These are phyloP conservation scores for Pyrenophora seminiperda DNA, from an alignment of 2,329 filamentous ascomycete genomes.

Conservation along the genomic window DNA sequence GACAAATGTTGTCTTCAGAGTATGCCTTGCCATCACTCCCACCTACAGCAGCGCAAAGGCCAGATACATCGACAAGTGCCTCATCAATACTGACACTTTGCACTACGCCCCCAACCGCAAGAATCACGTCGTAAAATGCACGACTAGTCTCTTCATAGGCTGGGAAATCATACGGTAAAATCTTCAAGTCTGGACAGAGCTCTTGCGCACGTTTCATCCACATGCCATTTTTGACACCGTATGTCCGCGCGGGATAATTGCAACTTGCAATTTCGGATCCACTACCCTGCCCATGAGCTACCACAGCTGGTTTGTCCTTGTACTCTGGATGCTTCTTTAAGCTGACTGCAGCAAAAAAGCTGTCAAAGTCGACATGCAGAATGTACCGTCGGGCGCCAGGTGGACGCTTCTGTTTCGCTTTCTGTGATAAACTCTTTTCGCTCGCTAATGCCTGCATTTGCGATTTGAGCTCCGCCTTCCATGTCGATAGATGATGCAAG, in stretches of 20 bases:
- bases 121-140: constrained; percentile 82
- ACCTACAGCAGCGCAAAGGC: constrained; percentile 67
- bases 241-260: constrained; percentile 87
- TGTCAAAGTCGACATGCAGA: constrained; percentile 96
- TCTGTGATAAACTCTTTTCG: constrained; percentile 65
- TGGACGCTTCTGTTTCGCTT: constrained; percentile 58
- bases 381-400: constrained; percentile 77
- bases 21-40: constrained; percentile 69
- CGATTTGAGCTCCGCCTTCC: constrained; percentile 94
- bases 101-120: constrained; percentile 78
- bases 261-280: constrained; percentile 97
- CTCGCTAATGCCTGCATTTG: constrained; percentile 80
- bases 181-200: constrained; percentile 81
- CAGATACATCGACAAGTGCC: constrained; percentile 82
- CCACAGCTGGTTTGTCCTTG: constrained; percentile 78
- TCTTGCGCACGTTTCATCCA: constrained; percentile 95
- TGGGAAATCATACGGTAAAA: constrained; percentile 94
- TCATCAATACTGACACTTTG: constrained; percentile 98
- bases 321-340: constrained; percentile 76
- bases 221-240: constrained; percentile 96
- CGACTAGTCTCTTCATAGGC: constrained; percentile 91
- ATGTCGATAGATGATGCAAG: constrained; percentile 90
- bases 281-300: constrained; percentile 83
- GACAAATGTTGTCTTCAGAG: constrained; percentile 71
- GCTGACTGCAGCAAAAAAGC: constrained; percentile 96